Evolutionary conservation across 495 filamentous ascomycete species (phyloP).

Genomic region (Neurospora terricola): DNA sequence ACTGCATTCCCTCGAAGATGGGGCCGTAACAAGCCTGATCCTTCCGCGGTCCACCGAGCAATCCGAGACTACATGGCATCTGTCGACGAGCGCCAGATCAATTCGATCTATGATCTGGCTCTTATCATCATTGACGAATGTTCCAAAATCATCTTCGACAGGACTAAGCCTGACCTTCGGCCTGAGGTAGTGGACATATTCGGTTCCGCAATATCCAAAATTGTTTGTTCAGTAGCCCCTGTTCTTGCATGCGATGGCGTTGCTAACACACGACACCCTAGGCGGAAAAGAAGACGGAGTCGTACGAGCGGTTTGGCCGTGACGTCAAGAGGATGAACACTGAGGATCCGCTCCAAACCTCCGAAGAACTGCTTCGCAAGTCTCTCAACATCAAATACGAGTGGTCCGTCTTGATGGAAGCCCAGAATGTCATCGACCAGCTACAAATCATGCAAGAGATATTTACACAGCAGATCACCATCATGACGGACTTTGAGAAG

Average conservation of each 20-base stretch:
- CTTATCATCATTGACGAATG: constrained; percentile 31
- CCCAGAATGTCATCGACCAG: constrained; percentile 43
- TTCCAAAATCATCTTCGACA: constrained; percentile 42
- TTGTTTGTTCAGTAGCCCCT: constrained; percentile 14
- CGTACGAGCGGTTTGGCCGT: constrained; percentile 15
- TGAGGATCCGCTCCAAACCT: constrained; percentile 23
- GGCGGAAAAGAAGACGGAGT: constrained; percentile 19
- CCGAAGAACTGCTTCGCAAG: constrained; percentile 30
- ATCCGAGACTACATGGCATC: constrained; percentile 24
- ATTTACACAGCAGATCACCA: constrained; percentile 53
- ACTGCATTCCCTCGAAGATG: constrained; percentile 60
- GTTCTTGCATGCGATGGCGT: background rate
- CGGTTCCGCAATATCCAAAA: constrained; percentile 38
- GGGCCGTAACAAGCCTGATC: constrained; percentile 58
- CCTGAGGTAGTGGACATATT: constrained; percentile 66
- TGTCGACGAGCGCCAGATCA: constrained; percentile 40
- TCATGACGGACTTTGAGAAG: constrained; percentile 49
- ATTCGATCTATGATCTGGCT: constrained; percentile 56
- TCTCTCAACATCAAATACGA: constrained; percentile 62
- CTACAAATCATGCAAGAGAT: constrained; percentile 55
- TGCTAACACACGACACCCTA: background rate
- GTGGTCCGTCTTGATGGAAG: constrained; percentile 53
- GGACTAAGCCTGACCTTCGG: constrained; percentile 46
- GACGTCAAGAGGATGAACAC: constrained; percentile 22
- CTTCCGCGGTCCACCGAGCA: constrained; percentile 52